Evolutionary conservation across 345 rosid genomes (phyloP).

Genomic region (Eutrema japonicum): DNA sequence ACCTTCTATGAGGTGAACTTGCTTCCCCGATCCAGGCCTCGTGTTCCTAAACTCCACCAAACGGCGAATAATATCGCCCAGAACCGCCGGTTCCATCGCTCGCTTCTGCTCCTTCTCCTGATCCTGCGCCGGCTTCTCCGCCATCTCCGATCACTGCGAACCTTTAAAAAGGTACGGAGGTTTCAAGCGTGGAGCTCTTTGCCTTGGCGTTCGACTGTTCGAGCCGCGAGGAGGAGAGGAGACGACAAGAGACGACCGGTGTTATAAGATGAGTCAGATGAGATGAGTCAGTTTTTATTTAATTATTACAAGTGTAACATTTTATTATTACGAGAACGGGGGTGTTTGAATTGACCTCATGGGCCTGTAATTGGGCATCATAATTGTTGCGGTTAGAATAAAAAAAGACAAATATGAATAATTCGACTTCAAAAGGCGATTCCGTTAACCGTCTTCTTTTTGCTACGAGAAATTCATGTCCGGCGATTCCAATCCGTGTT

Average conservation of each 20-base stretch:
- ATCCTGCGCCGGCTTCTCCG: constrained; percentile 43
- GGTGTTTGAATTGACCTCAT: constrained; percentile 27
- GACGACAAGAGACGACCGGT: constrained; percentile 28
- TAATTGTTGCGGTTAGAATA: neutral
- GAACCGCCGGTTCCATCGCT: constrained; percentile 58
- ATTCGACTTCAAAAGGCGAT: too few species aligned
- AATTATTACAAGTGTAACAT: neutral
- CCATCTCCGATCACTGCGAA: constrained; percentile 31
- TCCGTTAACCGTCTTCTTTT: too few species aligned
- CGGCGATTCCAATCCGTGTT: too few species aligned
- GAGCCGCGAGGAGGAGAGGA: constrained; percentile 34
- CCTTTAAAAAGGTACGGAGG: neutral
- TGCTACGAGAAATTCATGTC: too few species aligned
- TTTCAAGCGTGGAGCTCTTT: constrained; percentile 21
- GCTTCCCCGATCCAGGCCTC: constrained; percentile 63
- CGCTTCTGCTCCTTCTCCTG: constrained; percentile 46
- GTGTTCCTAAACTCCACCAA: constrained; percentile 61
- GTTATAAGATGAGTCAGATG: constrained; percentile 13
- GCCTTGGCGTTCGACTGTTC: constrained; percentile 27
- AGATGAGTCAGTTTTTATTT: constrained; percentile 26
- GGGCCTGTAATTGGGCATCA: constrained; percentile 17
- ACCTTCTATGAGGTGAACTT: constrained; percentile 76
- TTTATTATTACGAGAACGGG: neutral
- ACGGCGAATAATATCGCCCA: constrained; percentile 72
- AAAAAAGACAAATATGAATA: too few species aligned